These are phyloP conservation scores for Globisporangium parvum DNA, from an alignment of 352 stramenopile genomes.

Conservation along the genomic window DNA sequence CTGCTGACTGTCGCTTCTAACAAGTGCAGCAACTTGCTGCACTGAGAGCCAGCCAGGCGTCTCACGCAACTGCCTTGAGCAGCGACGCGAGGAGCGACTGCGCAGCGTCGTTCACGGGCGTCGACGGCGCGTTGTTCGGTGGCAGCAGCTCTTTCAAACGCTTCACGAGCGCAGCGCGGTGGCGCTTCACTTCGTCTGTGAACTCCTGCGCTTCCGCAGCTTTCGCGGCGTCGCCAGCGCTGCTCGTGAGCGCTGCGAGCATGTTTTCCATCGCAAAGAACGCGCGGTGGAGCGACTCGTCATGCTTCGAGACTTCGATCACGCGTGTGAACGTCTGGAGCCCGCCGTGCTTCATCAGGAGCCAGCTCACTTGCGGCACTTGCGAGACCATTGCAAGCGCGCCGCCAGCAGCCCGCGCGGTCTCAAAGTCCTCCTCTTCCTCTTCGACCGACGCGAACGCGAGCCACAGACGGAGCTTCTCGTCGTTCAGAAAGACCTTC, in stretches of 20 bases:
- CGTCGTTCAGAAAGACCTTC: slow-evolving; percentile 88
- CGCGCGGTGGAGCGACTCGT: slow-evolving; percentile 69
- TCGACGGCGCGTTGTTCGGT: slow-evolving; percentile 14
- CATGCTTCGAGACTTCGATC: slow-evolving; percentile 39
- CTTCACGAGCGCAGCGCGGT: slow-evolving; percentile 24
- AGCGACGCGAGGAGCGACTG: slow-evolving; percentile 41
- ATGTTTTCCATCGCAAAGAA: slow-evolving; percentile 77
- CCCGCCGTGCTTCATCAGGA: slow-evolving; percentile 62
- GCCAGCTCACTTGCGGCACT: slow-evolving; percentile 62
- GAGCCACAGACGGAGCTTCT: slow-evolving; percentile 92
- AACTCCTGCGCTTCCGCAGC: slow-evolving; percentile 46
- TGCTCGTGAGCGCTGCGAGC: slow-evolving; percentile 29
- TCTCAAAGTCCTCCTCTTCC: slow-evolving; percentile 89
- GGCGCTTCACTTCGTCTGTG: slow-evolving; percentile 27
- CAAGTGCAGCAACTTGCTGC: background rate
- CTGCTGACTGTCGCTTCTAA: background rate
- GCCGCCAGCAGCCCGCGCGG: slow-evolving; percentile 87
- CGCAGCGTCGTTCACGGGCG: slow-evolving; percentile 41
- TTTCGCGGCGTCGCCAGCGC: slow-evolving; percentile 16
- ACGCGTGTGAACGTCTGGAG: slow-evolving; percentile 52
- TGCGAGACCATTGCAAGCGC: slow-evolving; percentile 92
- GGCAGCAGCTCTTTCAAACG: slow-evolving; percentile 28
- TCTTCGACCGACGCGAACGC: slow-evolving; percentile 91
- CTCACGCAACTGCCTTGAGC: slow-evolving; percentile 18
- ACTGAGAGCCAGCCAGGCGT: background rate